A percentile compares a stretch with the other conserved stretches of the same genome.
phyloP scores from a whole-genome alignment of 2,329 filamentous ascomycete genomes.

The Trichoderma breve region DNA sequence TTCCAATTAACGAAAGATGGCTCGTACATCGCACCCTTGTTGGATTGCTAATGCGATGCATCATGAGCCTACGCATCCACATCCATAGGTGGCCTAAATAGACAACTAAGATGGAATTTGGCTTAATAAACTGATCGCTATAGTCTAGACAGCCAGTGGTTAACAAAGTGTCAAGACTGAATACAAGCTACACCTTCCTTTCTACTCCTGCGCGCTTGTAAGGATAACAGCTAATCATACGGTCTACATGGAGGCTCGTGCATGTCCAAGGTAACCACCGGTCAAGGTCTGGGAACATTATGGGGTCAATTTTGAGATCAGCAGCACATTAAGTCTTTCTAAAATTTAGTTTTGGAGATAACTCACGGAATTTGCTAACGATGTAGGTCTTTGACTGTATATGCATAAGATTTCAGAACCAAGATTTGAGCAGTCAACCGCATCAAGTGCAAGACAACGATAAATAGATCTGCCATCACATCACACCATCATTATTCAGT shows the following conservation, averaged over 20 bases:
- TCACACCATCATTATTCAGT: neutral
- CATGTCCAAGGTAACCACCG: neutral
- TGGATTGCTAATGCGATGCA: neutral
- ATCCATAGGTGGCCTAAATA: neutral
- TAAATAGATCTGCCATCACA: neutral
- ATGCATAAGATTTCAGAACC: neutral
- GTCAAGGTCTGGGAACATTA: neutral
- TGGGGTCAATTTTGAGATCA: neutral
- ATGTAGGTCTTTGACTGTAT: neutral
- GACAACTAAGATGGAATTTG: neutral
- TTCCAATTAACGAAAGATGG: neutral
- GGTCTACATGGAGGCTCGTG: neutral
- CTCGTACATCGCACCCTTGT: neutral
- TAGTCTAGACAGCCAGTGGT: neutral
- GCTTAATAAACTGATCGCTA: neutral
- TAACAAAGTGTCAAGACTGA: neutral
- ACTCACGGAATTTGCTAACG: neutral
- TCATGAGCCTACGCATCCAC: neutral
- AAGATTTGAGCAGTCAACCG: neutral
- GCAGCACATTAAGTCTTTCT: neutral
- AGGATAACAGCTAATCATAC: too few relatives aligned
- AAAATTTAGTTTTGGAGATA: too few relatives aligned
- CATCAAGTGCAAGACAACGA: neutral
- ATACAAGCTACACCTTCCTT: neutral
- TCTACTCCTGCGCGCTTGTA: neutral